Evolutionary conservation across 306 rosid genomes (phyloP).

Genomic region (Cercis canadensis): DNA sequence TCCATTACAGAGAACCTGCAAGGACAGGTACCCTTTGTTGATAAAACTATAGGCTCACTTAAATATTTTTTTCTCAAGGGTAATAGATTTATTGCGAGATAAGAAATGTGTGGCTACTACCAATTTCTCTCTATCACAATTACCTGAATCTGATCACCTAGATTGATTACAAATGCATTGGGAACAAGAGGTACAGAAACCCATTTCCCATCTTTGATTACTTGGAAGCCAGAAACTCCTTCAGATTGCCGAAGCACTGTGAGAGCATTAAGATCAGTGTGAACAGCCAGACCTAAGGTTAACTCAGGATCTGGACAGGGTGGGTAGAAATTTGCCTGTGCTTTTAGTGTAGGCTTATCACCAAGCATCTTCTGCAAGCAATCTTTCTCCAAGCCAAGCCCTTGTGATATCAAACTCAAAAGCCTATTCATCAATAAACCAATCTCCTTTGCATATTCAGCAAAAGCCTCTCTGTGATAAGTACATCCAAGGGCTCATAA

Average conservation of each 20-base stretch:
- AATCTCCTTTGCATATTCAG: conserved; percentile 56
- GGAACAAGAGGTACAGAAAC: conserved; percentile 46
- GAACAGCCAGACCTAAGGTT: conserved; percentile 40
- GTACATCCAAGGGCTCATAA: neutral
- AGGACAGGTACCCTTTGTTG: too few relatives aligned
- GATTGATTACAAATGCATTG: conserved; percentile 52
- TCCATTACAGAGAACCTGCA: conserved; percentile 58
- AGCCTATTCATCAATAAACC: conserved; percentile 44
- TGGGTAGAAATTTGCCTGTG: conserved; percentile 56
- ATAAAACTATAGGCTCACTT: too few relatives aligned
- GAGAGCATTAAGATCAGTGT: conserved; percentile 48
- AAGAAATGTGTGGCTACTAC: too few relatives aligned
- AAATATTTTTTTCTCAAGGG: too few relatives aligned
- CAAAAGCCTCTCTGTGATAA: conserved; percentile 47
- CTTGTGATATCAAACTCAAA: conserved; percentile 49
- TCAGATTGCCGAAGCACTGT: conserved; percentile 46
- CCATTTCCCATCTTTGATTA: conserved; percentile 59
- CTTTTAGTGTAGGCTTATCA: conserved; percentile 40
- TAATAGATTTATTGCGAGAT: too few relatives aligned
- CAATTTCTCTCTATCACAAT: neutral
- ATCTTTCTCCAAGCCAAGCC: conserved; percentile 55
- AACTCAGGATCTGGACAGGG: conserved; percentile 48
- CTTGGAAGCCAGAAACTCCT: conserved; percentile 53
- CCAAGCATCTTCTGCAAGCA: conserved; percentile 42
- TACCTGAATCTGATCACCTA: conserved; percentile 69